These are phyloP conservation scores for Eucalyptus curtisii DNA, from an alignment of 345 rosid genomes.

Conservation along the genomic window DNA sequence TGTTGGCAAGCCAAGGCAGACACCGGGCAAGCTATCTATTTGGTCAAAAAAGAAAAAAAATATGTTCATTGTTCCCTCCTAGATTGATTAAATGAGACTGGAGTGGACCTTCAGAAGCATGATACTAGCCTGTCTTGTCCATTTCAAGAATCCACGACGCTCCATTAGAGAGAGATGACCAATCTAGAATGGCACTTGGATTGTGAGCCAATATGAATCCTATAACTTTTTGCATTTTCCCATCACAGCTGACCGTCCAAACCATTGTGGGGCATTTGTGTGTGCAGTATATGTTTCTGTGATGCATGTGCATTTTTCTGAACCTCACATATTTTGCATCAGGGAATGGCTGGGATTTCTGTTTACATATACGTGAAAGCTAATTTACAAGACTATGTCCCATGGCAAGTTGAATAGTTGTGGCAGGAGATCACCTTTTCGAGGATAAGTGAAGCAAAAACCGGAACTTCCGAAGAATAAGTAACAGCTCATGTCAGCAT, in stretches of 20 bases:
- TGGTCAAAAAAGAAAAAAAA: background rate
- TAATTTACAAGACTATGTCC: background rate
- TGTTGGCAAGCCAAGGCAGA: background rate
- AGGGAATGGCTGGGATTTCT: background rate
- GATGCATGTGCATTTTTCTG: background rate
- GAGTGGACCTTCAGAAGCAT: background rate
- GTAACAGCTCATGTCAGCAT: background rate
- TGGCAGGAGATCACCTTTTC: background rate
- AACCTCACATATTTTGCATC: background rate
- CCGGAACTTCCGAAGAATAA: background rate
- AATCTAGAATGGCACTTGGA: background rate
- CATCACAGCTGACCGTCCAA: background rate
- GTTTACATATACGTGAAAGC: background rate
- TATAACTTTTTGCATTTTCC: background rate
- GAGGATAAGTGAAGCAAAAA: background rate
- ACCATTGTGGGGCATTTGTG: background rate
- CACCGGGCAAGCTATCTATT: background rate
- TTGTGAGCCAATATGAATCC: background rate
- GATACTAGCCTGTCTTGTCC: background rate
- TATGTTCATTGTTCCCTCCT: background rate
- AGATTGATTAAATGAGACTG: background rate
- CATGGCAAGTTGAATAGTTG: background rate
- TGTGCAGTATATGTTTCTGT: background rate
- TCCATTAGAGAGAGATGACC: background rate
- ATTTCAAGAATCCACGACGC: background rate